phyloP scores from a whole-genome alignment of 768 basidiomycete species.

The Phanerochaete sordida region DNA sequence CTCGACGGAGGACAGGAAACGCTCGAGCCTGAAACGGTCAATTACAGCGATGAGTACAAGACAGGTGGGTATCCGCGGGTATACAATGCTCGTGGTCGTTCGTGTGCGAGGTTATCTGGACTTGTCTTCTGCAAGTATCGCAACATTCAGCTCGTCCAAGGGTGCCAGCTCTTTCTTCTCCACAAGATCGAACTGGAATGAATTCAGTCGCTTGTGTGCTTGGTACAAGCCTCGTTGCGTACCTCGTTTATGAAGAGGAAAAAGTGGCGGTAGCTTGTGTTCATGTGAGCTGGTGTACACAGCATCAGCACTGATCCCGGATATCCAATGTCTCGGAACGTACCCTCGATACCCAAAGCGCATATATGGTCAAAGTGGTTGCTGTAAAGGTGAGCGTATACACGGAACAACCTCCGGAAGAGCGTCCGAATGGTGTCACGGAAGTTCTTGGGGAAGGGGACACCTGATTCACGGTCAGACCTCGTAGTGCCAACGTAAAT shows the following conservation, averaged over 20 bases:
- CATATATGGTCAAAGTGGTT: conserved; percentile 99
- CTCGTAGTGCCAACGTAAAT: conserved; percentile 1
- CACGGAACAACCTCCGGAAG: conserved; percentile 87
- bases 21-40: neutral
- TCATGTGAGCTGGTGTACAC: conserved; percentile 75
- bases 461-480: conserved; percentile 46
- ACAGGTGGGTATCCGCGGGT: neutral
- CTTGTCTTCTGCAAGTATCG: conserved; percentile 66
- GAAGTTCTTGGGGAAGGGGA: conserved; percentile 89
- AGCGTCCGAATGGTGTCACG: conserved; percentile 90
- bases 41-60: neutral
- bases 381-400: conserved; percentile 98
- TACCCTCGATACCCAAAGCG: conserved; percentile 96
- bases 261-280: conserved; percentile 98
- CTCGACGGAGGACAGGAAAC: neutral
- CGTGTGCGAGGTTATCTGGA: conserved; percentile 17
- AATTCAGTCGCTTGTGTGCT: neutral
- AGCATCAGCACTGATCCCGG: neutral
- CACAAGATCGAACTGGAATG: conserved; percentile 84
- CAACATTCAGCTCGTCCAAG: conserved; percentile 91
- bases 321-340: conserved; percentile 13
- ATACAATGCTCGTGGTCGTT: neutral
- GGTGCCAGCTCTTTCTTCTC: conserved; percentile 96
- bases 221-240: conserved; percentile 16
- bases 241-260: conserved; percentile 97